A percentile compares a stretch with the other conserved stretches of the same genome.
Evolutionary conservation across 169 alveolate species (phyloP).

Genomic region (Plasmodium reichenowi): DNA sequence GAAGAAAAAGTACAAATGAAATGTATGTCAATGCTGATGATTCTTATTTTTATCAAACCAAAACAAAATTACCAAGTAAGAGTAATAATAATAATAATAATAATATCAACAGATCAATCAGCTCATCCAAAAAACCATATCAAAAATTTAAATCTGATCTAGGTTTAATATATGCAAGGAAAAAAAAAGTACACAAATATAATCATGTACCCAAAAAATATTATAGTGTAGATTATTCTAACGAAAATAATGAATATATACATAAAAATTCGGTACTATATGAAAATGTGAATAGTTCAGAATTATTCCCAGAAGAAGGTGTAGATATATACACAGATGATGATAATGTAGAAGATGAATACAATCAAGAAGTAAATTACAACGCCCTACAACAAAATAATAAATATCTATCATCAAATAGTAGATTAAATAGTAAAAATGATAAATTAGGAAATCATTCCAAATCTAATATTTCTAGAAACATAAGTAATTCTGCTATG

Average conservation of each 20-base stretch:
- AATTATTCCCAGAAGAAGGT: background rate
- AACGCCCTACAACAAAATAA: background rate
- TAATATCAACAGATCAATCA: background rate
- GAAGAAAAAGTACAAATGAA: background rate
- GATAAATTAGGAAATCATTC: background rate
- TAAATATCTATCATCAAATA: background rate
- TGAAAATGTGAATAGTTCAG: background rate
- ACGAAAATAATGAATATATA: background rate
- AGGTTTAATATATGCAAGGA: constrained; percentile 12
- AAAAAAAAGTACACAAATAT: constrained; percentile 9
- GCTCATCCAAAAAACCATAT: constrained; percentile 2
- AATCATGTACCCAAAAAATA: constrained; percentile 26
- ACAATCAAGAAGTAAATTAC: constrained; percentile 2
- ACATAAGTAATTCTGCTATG: too few relatives aligned
- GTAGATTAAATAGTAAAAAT: constrained; percentile 2
- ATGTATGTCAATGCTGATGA: background rate
- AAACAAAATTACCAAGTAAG: background rate
- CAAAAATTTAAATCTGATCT: constrained; percentile 29
- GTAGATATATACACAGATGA: too few relatives aligned
- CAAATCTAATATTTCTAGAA: too few relatives aligned
- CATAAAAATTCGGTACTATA: constrained; percentile 1
- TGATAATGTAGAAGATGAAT: too few relatives aligned
- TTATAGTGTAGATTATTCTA: constrained; percentile 33
- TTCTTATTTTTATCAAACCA: background rate
- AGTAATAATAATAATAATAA: background rate